phyloP scores from a whole-genome alignment of 1,284 basidiomycete genomes.

The Porphyrellus sp. region DNA sequence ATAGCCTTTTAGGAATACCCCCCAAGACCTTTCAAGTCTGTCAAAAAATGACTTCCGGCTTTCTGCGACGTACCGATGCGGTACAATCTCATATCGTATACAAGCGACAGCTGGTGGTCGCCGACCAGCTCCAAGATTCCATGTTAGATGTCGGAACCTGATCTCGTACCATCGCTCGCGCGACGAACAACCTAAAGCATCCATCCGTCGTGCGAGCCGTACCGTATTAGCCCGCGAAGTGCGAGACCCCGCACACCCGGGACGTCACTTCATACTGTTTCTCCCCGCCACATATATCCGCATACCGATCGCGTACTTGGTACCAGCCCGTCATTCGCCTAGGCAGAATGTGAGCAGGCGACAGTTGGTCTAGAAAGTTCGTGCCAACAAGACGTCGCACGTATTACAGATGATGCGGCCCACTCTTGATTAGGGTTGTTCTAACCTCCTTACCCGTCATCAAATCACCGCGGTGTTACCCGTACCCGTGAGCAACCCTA shows the following conservation, averaged over 20 bases:
- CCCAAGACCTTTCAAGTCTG: slow-evolving; percentile 10
- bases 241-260: slow-evolving; percentile 21
- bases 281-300: slow-evolving; percentile 14
- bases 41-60: too few relatives aligned
- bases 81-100: slow-evolving; percentile 17
- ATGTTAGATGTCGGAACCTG: slow-evolving; percentile 12
- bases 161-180: slow-evolving; percentile 10
- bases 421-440: too few relatives aligned
- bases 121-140: slow-evolving; percentile 16
- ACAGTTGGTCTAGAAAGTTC: background rate
- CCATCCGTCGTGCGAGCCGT: slow-evolving; percentile 7
- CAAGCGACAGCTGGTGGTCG: slow-evolving; percentile 1
- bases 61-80: slow-evolving; percentile 20
- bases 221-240: slow-evolving; percentile 14
- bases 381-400: background rate
- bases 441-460: background rate
- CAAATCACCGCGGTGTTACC: background rate
- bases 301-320: slow-evolving; percentile 17
- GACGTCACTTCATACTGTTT: slow-evolving; percentile 14
- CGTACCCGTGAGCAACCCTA: background rate
- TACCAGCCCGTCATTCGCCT: too few relatives aligned
- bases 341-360: slow-evolving; percentile 16
- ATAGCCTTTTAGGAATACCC: slow-evolving; percentile 2
- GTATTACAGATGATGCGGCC: too few relatives aligned
- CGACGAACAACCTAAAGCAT: slow-evolving; percentile 12